Base-by-base conservation (phyloP, 2,329 filamentous ascomycete species). In the Sordariomycetes sp. region DNA sequence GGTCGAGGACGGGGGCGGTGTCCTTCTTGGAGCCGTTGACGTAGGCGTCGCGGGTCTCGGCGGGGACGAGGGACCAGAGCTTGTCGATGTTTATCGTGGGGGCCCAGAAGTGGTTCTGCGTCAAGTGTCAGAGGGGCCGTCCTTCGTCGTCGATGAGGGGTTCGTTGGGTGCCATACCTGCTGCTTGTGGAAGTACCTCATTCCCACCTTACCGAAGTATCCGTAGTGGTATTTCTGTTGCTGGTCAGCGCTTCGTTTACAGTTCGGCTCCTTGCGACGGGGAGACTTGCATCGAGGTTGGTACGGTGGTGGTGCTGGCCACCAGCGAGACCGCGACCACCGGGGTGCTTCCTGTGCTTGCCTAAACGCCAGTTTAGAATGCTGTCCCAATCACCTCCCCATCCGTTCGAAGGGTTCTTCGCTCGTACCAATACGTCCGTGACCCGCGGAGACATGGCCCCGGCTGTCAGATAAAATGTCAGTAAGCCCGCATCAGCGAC, bases 41-140 rank as follows among this genome's bases (percentile, higher is more conserved):
- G 84, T 97, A 97, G 76, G 90, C 85, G 54, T 96, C 90, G 70
- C 95, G 92, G 75, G 89, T 85, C 79, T 99, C 94, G 66, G 78
- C 76, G 71, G 95, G 94, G 72, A 99, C 85, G 70, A 99, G 89
- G 61, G 91, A 87, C 90, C 90, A 96, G 66, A 99, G 87, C 92
- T 97, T 99, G 79, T 97, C 94, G 68, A 99, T 81, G 84, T 99
- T 99, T 86, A 99, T 87, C 68, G 90, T 84, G 65, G 94, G 94
- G 82, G 96, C 96, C 94, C 92, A 99, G 84, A 92, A 90, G 73
- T 95, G 87, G 82, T 92, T 92, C 71, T 85, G 8, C 3, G 8
- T 32, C 28, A 32, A 17, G 12, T 15, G 48, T 24, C n/a, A 51
- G 48, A 13, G 13, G 13, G 48, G 28, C 28, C 48, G 28, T 32